A percentile compares a stretch with the other conserved stretches of the same genome.
Evolutionary conservation across 2,329 filamentous ascomycete species (phyloP).

Genomic region (Xylariaceae sp.): DNA sequence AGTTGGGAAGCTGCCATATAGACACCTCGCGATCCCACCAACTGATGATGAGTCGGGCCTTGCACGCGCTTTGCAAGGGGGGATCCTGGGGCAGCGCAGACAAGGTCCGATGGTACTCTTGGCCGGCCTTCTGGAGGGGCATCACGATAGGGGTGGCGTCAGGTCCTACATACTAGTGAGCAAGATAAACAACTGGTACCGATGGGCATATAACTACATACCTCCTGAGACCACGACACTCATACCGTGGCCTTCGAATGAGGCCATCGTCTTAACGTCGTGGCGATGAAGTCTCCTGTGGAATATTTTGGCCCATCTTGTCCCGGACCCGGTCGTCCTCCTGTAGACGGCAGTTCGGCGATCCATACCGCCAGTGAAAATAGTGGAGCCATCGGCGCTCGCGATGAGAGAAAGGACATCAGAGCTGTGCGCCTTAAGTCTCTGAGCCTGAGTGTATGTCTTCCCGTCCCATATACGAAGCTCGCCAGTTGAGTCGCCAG

Average conservation of each 20-base stretch:
- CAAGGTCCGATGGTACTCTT: conserved; percentile 75
- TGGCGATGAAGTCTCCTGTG: conserved; percentile 85
- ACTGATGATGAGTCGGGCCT: conserved; percentile 70
- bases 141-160: conserved; percentile 79
- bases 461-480: conserved; percentile 90
- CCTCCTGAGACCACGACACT: conserved; percentile 91
- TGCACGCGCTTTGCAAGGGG: conserved; percentile 65
- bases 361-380: conserved; percentile 90
- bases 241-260: conserved; percentile 76
- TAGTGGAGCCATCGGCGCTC: conserved; percentile 71
- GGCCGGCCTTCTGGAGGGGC: conserved; percentile 69
- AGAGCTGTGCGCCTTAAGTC: conserved; percentile 79
- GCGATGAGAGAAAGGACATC: conserved; percentile 85
- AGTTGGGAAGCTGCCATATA: conserved; percentile 61
- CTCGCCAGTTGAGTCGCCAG: conserved; percentile 90
- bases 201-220: conserved; percentile 36
- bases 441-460: conserved; percentile 81
- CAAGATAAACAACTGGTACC: conserved; percentile 3
- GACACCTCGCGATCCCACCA: conserved; percentile 90
- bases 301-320: conserved; percentile 78
- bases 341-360: conserved; percentile 79
- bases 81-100: conserved; percentile 78
- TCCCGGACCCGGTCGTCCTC: conserved; percentile 52
- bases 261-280: conserved; percentile 90
- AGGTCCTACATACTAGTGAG: conserved; percentile 54